Conservation (phyloP, 208 protist genomes). For the Zelonia costaricensis region DNA sequence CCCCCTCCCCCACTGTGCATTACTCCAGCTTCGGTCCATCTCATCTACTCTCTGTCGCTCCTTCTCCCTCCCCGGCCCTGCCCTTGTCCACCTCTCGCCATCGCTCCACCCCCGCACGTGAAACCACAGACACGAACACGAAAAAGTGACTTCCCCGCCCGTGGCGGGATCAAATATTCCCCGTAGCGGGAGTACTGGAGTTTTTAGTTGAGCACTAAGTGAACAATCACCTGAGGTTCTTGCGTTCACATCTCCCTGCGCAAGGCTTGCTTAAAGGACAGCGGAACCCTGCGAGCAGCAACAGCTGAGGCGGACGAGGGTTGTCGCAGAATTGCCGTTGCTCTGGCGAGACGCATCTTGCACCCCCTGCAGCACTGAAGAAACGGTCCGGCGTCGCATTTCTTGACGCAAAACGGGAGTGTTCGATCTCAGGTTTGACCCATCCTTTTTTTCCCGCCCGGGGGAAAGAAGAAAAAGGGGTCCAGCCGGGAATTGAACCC, state of each 20-base stretch:
- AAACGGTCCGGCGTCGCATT: too few relatives aligned
- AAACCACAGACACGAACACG: neutral
- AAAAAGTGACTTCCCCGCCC: slow-evolving; percentile 34
- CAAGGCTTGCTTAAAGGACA: slow-evolving; percentile 50
- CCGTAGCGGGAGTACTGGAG: slow-evolving; percentile 57
- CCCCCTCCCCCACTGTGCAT: too few relatives aligned
- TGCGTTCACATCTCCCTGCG: slow-evolving; percentile 91
- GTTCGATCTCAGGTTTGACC: too few relatives aligned
- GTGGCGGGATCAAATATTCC: slow-evolving; percentile 59
- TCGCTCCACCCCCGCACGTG: too few relatives aligned
- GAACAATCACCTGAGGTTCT: slow-evolving; percentile 92
- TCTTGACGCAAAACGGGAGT: too few relatives aligned
- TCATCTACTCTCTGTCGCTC: too few relatives aligned
- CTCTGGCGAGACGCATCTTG: too few relatives aligned
- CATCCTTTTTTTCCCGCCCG: neutral
- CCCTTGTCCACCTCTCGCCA: too few relatives aligned
- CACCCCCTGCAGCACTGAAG: too few relatives aligned
- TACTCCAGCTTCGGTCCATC: too few relatives aligned
- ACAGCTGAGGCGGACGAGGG: neutral
- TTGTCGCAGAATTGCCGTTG: neutral
- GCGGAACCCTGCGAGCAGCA: neutral
- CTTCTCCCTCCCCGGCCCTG: too few relatives aligned
- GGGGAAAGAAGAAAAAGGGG: slow-evolving; percentile 56
- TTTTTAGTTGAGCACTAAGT: slow-evolving; percentile 63
- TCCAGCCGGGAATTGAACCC: slow-evolving; percentile 85